These are phyloP conservation scores for Hanseniaspora pseudoguilliermondii DNA, from an alignment of 805 yeast genomes.

Conservation along the genomic window DNA sequence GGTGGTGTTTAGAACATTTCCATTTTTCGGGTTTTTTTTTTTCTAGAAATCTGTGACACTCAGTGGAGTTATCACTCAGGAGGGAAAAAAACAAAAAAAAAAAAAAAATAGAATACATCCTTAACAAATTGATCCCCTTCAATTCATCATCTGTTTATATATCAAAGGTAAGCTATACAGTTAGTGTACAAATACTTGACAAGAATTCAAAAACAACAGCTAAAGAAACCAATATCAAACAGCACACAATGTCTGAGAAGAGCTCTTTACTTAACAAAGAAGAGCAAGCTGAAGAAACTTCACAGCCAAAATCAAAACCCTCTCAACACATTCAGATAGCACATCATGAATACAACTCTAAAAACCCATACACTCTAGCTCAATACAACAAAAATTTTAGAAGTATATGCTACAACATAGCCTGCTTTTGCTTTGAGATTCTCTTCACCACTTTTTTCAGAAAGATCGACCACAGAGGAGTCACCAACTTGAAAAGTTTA, in stretches of 20 bases:
- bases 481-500: constrained; percentile 33
- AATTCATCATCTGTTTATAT: not conserved
- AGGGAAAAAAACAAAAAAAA: too few species aligned
- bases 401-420: constrained; percentile 21
- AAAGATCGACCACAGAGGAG: constrained; percentile 62
- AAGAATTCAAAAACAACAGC: too few species aligned
- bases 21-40: too few species aligned
- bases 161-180: not conserved
- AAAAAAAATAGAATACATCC: too few species aligned
- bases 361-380: not conserved
- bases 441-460: constrained; percentile 44
- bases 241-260: constrained; percentile 7
- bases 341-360: not conserved
- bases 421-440: constrained; percentile 22
- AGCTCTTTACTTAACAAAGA: not conserved
- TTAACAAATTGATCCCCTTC: too few species aligned
- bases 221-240: too few species aligned
- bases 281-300: not conserved
- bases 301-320: not conserved
- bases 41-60: too few species aligned
- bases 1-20: too few species aligned
- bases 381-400: constrained; percentile 5
- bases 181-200: too few species aligned
- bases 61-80: too few species aligned
- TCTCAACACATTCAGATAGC: constrained; percentile 1